phyloP scores from a whole-genome alignment of 1,139 yeast genomes.

The Petasospora fabianii region DNA sequence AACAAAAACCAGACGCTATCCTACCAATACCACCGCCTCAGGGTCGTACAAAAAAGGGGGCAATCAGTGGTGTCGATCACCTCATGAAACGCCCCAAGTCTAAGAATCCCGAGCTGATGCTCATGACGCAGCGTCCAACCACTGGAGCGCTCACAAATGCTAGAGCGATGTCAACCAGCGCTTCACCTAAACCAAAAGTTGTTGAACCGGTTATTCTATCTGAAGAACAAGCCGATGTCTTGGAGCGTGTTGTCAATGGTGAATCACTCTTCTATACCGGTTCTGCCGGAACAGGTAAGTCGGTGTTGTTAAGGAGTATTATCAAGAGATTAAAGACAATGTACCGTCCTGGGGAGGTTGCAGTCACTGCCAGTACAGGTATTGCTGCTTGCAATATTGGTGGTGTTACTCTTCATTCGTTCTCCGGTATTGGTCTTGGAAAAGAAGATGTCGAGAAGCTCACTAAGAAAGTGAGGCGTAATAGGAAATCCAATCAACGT shows the following conservation, averaged over 20 bases:
- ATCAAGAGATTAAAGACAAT: slow-evolving; percentile 60
- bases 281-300: slow-evolving; percentile 95
- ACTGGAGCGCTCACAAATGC: too few relatives aligned
- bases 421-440: slow-evolving; percentile 84
- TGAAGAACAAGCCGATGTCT: slow-evolving; percentile 67
- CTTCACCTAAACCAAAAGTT: slow-evolving; percentile 18
- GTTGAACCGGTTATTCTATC: slow-evolving; percentile 44
- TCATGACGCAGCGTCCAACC: slow-evolving; percentile 3
- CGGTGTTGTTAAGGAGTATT: slow-evolving; percentile 67
- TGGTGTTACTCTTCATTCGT: slow-evolving; percentile 81
- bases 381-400: slow-evolving; percentile 91
- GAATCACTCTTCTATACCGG: slow-evolving; percentile 81
- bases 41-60: too few relatives aligned
- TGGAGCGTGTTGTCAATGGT: slow-evolving; percentile 61
- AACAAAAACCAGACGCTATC: neutral
- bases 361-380: slow-evolving; percentile 91
- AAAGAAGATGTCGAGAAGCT: slow-evolving; percentile 40
- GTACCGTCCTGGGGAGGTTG: slow-evolving; percentile 51
- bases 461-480: slow-evolving; percentile 52
- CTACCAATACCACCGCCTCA: neutral
- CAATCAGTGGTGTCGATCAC: neutral
- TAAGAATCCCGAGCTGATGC: slow-evolving; percentile 11
- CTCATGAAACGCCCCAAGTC: slow-evolving; percentile 3
- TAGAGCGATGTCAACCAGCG: too few relatives aligned
- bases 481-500: slow-evolving; percentile 47